Base-by-base conservation (phyloP, 176 grass and related monocot species). In the Lolium multiflorum region DNA sequence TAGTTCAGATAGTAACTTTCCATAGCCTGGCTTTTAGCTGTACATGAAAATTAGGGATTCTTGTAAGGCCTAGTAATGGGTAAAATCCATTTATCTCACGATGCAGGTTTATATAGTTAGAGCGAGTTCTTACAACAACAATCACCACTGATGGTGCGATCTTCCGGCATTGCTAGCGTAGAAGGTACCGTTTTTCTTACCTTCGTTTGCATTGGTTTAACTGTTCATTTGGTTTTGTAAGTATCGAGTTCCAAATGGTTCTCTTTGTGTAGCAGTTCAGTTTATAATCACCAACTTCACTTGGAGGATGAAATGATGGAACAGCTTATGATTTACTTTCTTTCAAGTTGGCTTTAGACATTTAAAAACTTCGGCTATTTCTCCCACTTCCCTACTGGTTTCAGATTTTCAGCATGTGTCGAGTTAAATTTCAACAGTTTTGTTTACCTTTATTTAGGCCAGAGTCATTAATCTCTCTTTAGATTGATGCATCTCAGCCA, bases 81-180 rank as follows among this genome's bases (percentile, higher is more conserved):
- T 11, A 84, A 13, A 49, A 43, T 43, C 41, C 41, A 43, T 43
- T 43, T 43, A 43, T 43, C 41, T 43, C 10, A 86, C 71, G 63
- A 17, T 89, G 31, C 83, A 95, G 91, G 89, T 95, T 55, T 95
- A 93, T 73, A 98, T 98, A 90, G 81, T 93, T 17, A 87, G 93
- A 65, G 89, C 76, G 48, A 93, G 91, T 44, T 88, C 89, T 56
- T 98, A 93, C 62, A 20, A 93, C 35, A 74, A 88, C 67, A 71
- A 37, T 52, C 73, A 90, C 6, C 15, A 83, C 54, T 90, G 68
- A 92, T 77, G 78, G 16, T 7, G 48, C 20, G 22, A 44, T 9
- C 63, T 57, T 82, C 21, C 18, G 11, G 9, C 24, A 22, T 78
- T 43, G 2, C 55, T 11, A 85, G 58, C 63, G 18, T 43, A 72